phyloP scores from a whole-genome alignment of 2,329 filamentous ascomycete species.

The Phaeoacremonium minimum region DNA sequence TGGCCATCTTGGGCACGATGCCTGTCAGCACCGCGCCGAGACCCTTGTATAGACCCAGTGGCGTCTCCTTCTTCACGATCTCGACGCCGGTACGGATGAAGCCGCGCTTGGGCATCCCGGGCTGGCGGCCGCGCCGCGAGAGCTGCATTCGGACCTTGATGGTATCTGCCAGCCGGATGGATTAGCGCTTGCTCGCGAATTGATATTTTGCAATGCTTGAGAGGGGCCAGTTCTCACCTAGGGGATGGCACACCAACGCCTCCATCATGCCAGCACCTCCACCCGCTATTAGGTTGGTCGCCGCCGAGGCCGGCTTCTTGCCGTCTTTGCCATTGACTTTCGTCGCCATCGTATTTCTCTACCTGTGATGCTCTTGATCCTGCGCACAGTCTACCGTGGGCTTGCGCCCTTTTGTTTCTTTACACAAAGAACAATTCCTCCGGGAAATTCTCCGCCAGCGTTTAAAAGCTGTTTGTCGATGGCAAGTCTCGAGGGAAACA shows the following conservation, averaged over 20 bases:
- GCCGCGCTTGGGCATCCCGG: conserved; percentile 80
- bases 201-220: conserved; percentile 6
- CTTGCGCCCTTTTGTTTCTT: no score
- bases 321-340: conserved; percentile 39
- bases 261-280: conserved; percentile 99
- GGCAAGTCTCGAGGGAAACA: no score
- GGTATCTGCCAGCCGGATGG: conserved; percentile 56
- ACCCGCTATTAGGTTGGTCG: conserved; percentile 85
- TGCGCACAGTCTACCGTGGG: no score
- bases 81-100: conserved; percentile 83
- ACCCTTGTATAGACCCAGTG: conserved; percentile 92
- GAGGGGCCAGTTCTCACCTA: conserved; percentile 54
- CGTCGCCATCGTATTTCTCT: conserved; percentile 36
- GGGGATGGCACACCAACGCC: conserved; percentile 89
- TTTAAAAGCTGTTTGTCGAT: no score
- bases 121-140: conserved; percentile 75
- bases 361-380: no score
- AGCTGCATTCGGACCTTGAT: conserved; percentile 99
- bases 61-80: conserved; percentile 86
- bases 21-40: conserved; percentile 94
- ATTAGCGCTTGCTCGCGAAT: conserved; percentile 15
- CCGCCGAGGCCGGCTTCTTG: conserved; percentile 78
- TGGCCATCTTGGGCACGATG: conserved; percentile 99
- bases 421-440: no score
- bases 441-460: no score